Conservation (phyloP, 1,284 basidiomycete genomes). For the Mycosarcoma mackinlayi region DNA sequence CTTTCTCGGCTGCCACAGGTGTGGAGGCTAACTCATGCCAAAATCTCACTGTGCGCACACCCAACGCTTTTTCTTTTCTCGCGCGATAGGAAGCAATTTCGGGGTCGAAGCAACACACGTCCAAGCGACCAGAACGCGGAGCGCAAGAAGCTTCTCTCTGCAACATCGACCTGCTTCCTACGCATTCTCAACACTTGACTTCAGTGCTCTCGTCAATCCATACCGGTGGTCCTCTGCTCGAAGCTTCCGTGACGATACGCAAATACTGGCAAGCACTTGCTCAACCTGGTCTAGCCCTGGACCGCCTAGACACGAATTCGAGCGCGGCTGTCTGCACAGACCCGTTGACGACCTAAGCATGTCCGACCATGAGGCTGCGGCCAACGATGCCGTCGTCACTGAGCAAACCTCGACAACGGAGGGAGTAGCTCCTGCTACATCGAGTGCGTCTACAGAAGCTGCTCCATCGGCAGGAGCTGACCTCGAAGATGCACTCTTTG, state of each 20-base stretch:
- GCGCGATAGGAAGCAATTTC: conserved; percentile 30
- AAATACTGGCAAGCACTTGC: too few relatives aligned
- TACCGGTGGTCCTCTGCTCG: too few relatives aligned
- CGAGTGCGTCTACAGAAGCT: not conserved
- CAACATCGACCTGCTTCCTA: not conserved
- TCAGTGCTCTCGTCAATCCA: not conserved
- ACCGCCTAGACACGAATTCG: too few relatives aligned
- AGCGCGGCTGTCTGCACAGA: conserved; percentile 12
- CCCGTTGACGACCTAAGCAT: conserved; percentile 14
- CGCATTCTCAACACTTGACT: not conserved
- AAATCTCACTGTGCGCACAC: not conserved
- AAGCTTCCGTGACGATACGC: too few relatives aligned
- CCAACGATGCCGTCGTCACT: not conserved
- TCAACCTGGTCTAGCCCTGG: too few relatives aligned
- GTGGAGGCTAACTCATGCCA: conserved; percentile 28
- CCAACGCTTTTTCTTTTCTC: conserved; percentile 7
- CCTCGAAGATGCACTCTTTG: conserved; percentile 52
- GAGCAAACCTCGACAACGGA: not conserved
- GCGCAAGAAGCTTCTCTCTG: not conserved
- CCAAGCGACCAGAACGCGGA: conserved; percentile 4
- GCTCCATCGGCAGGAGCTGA: conserved; percentile 7
- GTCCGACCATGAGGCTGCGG: conserved; percentile 37
- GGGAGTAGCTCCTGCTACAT: not conserved
- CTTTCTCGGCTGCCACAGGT: not conserved
- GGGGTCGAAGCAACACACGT: conserved; percentile 7